A percentile compares a stretch with the other conserved stretches of the same genome.
phyloP scores from a whole-genome alignment of 2,329 filamentous ascomycete genomes.

The Penicillium sp. region DNA sequence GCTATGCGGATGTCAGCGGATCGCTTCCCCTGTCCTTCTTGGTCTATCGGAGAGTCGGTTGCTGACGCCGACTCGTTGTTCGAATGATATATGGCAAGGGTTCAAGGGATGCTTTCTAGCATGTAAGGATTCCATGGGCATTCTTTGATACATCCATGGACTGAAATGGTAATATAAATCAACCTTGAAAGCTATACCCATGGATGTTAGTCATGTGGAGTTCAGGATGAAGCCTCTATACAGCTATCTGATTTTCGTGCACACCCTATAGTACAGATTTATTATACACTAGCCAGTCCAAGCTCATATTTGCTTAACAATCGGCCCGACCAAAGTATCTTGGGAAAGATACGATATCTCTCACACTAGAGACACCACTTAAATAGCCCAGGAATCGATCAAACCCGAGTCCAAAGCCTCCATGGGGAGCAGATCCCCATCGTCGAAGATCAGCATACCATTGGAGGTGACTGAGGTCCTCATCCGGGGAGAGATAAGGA shows the following conservation, averaged over 20 bases:
- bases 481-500: conserved; percentile 39
- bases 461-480: conserved; percentile 58
- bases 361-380: conserved; percentile 76
- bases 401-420: conserved; percentile 87
- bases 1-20: conserved; percentile 5
- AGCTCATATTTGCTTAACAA: conserved; percentile 37
- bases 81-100: too few species aligned
- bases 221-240: not conserved
- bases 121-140: too few species aligned
- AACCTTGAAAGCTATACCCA: not conserved
- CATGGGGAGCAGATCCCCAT: conserved; percentile 90
- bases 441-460: conserved; percentile 89
- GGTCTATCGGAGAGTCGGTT: not conserved
- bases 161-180: too few species aligned
- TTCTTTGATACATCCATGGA: too few species aligned
- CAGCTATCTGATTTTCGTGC: not conserved
- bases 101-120: too few species aligned
- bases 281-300: conserved; percentile 18
- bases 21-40: not conserved
- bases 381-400: conserved; percentile 85
- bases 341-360: conserved; percentile 85
- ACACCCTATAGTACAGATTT: conserved; percentile 20
- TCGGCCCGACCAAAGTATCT: conserved; percentile 62
- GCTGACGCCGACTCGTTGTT: not conserved
- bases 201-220: not conserved